Evolutionary conservation across 176 grass and related monocot genomes (phyloP), one percentile per base, ranked within the genome.

Genomic region (Avena sativa): DNA sequence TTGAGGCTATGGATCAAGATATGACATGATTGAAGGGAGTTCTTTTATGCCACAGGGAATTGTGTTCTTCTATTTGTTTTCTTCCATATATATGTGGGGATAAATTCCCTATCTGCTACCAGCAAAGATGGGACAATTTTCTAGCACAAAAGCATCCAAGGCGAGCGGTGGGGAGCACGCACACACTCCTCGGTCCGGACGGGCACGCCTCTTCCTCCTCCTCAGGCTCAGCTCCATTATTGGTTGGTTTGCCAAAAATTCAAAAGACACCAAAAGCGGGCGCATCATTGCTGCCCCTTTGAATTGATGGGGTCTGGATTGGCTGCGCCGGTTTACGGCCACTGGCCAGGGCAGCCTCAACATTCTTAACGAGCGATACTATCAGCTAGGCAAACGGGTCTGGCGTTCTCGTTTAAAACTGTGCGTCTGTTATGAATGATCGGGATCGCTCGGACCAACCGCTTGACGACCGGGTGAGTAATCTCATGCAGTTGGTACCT

Each of bases 191-290:
- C 46, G 58, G n/a, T 47, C 30, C 9, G 12, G 48, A 38, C 78
- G 56, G 34, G 40, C 40, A 43, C 40, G 40, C 40, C 30, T 48
- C 61, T 2, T 34, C 32, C 16, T 40, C 32, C 30, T 38, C 15
- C 61, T 43, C 38, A 5, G 38, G 38, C 38, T 38, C 36, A 38
- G 15, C 55, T 16, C 19, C 72, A 36, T 79, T 34, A 56, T 83
- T 83, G 69, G 79, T 62, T 62, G n/a, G 68, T 61, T 62, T 51
- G 62, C 46, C 53, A 62, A 90, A 71, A 82, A 34, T 76, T 83
- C 23, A 58, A 82, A 86, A 77, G 88, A n/a, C 62, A 16, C 19
- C 47, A 57, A 70, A 59, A 26, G 16, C 20, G 60, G 48, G 7
- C 30, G 16, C 68, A 76, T 48, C 71, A 34, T 58, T 66, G 60